A percentile compares a stretch with the other conserved stretches of the same genome.
Conservation (phyloP, 805 yeast genomes). For the Spathaspora girioi region DNA sequence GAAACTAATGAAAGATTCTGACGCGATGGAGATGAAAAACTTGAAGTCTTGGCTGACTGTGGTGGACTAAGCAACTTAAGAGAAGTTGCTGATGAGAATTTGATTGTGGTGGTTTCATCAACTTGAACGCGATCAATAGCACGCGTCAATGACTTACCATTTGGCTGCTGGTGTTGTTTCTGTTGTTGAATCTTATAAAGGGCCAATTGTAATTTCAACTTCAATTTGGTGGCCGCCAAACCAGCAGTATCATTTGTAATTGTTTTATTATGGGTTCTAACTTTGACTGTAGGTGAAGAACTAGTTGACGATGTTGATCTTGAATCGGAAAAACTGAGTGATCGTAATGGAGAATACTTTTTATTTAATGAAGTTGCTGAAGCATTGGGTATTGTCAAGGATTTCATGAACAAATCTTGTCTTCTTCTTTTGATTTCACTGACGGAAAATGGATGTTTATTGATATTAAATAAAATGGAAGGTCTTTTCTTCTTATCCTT, state of each 20-base stretch:
- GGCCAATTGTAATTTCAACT: constrained; percentile 40
- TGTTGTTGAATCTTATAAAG: constrained; percentile 32
- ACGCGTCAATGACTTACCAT: neutral
- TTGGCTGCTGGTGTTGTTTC: neutral
- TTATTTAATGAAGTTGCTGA: constrained; percentile 2
- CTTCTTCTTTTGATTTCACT: constrained; percentile 5
- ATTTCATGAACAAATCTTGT: constrained; percentile 6
- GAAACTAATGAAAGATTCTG: neutral
- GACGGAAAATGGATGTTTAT: neutral
- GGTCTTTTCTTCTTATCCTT: constrained; percentile 3
- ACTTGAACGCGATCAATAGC: neutral
- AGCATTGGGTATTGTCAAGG: constrained; percentile 6
- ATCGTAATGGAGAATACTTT: constrained; percentile 4
- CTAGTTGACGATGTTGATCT: constrained; percentile 12
- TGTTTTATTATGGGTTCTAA: neutral
- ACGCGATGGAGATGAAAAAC: constrained; percentile 3
- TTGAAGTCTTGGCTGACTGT: constrained; percentile 5
- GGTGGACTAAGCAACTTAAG: constrained; percentile 7
- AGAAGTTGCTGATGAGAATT: constrained; percentile 6
- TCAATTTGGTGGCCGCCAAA: constrained; percentile 41
- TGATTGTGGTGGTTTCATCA: constrained; percentile 2
- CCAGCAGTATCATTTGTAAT: constrained; percentile 29
- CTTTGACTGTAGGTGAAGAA: constrained; percentile 1
- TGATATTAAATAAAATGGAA: neutral
- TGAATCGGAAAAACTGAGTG: constrained; percentile 25